phyloP scores from a whole-genome alignment of 1,139 yeast genomes.

The Suhomyces anneliseae region DNA sequence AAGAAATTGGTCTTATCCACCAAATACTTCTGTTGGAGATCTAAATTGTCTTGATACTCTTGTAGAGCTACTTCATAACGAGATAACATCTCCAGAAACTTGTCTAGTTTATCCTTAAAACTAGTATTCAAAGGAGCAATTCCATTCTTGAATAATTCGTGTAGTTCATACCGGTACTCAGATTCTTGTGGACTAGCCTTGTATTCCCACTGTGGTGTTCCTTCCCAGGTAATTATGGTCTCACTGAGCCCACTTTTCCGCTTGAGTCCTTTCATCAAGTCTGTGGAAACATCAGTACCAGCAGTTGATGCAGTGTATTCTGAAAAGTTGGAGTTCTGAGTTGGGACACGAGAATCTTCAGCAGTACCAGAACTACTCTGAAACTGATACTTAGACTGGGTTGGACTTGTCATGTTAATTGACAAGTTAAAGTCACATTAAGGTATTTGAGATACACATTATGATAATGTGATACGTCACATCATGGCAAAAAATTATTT shows the following conservation, averaged over 20 bases:
- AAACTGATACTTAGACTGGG: too few relatives aligned
- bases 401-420: too few relatives aligned
- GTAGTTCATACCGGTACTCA: not conserved
- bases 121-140: not conserved
- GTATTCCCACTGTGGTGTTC: not conserved
- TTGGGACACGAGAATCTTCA: too few relatives aligned
- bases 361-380: too few relatives aligned
- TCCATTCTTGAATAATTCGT: not conserved
- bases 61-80: constrained; percentile 5
- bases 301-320: too few relatives aligned
- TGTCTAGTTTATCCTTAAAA: not conserved
- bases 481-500: too few relatives aligned
- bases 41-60: constrained; percentile 2
- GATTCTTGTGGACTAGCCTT: not conserved
- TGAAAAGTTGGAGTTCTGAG: too few relatives aligned
- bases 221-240: not conserved
- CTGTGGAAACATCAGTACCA: too few relatives aligned
- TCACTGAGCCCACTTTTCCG: not conserved
- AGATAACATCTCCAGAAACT: constrained; percentile 1
- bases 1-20: constrained; percentile 3
- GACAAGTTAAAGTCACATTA: too few relatives aligned
- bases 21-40: constrained; percentile 3
- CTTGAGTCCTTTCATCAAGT: too few relatives aligned
- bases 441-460: too few relatives aligned
- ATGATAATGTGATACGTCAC: too few relatives aligned